phyloP scores from a whole-genome alignment of 306 rosid genomes.

The Vicia faba region DNA sequence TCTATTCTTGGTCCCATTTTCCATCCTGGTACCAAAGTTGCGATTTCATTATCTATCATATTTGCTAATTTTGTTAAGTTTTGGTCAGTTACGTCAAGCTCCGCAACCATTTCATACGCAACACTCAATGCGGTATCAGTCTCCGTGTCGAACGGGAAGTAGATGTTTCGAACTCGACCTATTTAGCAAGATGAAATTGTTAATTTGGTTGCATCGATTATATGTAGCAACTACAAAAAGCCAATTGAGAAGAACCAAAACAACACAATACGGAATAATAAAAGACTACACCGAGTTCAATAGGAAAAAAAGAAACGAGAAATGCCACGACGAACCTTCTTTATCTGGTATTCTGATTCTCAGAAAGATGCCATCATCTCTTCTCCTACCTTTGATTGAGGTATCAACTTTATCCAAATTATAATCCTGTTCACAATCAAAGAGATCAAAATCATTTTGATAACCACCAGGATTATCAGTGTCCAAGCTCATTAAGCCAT shows the following conservation, averaged over 20 bases:
- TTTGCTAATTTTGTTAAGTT: constrained; percentile 81
- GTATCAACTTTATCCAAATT: constrained; percentile 63
- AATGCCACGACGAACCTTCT: constrained; percentile 64
- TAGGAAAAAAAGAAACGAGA: constrained; percentile 17
- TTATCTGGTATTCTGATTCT: constrained; percentile 91
- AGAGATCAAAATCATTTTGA: constrained; percentile 57
- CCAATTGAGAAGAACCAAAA: no score
- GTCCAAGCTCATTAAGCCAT: constrained; percentile 49
- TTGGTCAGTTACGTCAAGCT: constrained; percentile 87
- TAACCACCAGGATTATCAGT: constrained; percentile 54
- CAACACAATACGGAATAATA: background rate
- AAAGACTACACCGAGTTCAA: constrained; percentile 14
- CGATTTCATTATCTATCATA: constrained; percentile 82
- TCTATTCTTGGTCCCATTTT: constrained; percentile 44
- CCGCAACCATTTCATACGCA: constrained; percentile 86
- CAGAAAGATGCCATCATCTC: constrained; percentile 77
- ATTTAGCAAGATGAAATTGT: constrained; percentile 26
- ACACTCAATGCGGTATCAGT: constrained; percentile 83
- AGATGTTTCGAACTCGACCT: constrained; percentile 90
- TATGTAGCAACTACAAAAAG: no score
- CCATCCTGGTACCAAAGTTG: constrained; percentile 80
- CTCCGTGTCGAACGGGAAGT: constrained; percentile 89
- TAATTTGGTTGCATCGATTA: background rate
- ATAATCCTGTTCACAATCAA: constrained; percentile 70
- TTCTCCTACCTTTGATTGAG: constrained; percentile 69